Percentiles rank a stretch among this genome's conserved stretches.
Evolutionary conservation across 2,329 filamentous ascomycete genomes (phyloP).

Genomic region (Beauveria varroae): DNA sequence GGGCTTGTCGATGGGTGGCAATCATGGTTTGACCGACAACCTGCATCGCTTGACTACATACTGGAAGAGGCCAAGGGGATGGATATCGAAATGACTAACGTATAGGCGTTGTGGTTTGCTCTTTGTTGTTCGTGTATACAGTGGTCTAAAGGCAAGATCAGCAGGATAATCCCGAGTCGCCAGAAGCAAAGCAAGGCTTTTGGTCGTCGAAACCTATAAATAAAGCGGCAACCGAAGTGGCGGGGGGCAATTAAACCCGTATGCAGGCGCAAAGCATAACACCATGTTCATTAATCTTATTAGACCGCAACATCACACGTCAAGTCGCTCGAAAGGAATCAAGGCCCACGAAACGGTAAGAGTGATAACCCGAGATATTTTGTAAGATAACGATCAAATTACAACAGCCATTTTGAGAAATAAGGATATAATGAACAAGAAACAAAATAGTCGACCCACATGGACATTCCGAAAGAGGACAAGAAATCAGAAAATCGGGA

Average conservation of each 20-base stretch:
- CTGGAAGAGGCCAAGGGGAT: not conserved
- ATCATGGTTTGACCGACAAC: slow-evolving; percentile 12
- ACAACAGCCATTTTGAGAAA: slow-evolving; percentile 12
- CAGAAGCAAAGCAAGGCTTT: too few relatives aligned
- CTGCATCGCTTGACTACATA: not conserved
- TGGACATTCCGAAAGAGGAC: slow-evolving; percentile 10
- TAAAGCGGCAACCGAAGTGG: too few relatives aligned
- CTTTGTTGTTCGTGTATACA: not conserved
- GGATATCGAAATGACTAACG: not conserved
- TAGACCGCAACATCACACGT: not conserved
- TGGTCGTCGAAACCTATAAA: too few relatives aligned
- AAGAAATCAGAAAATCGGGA: slow-evolving; percentile 13
- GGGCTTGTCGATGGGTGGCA: slow-evolving; percentile 16
- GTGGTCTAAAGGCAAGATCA: too few relatives aligned
- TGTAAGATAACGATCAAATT: slow-evolving; percentile 11
- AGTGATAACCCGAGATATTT: not conserved
- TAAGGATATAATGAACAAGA: slow-evolving; percentile 14
- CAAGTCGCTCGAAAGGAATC: not conserved
- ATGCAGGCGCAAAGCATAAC: not conserved
- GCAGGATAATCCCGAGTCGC: too few relatives aligned
- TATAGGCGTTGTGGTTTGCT: not conserved
- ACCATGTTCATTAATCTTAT: not conserved
- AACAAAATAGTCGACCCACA: slow-evolving; percentile 12
- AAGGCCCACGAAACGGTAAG: not conserved
- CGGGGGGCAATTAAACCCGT: not conserved